A percentile compares a stretch with the other conserved stretches of the same genome.
phyloP scores from a whole-genome alignment of 2,329 filamentous ascomycete genomes.

The Trichoderma brevicompactum region DNA sequence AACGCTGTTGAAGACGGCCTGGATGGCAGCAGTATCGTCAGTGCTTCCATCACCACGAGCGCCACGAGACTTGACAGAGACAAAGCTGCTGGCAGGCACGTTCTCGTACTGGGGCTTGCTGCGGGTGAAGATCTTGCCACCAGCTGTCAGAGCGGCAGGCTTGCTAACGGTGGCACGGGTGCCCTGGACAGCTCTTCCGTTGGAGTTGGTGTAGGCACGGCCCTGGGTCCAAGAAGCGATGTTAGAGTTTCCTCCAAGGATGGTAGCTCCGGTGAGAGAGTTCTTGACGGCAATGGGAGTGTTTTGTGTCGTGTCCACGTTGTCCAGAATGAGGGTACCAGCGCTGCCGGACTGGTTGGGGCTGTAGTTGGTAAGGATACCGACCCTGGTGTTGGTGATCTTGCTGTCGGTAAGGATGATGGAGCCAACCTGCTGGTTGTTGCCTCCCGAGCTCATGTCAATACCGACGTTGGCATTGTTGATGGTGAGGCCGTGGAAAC shows the following conservation, averaged over 20 bases:
- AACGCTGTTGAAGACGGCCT: constrained; percentile 73
- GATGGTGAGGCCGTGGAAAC: constrained; percentile 75
- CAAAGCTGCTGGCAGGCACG: constrained; percentile 68
- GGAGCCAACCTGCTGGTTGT: constrained; percentile 80
- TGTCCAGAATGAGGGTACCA: constrained; percentile 83
- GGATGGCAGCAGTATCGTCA: constrained; percentile 86
- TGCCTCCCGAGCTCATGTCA: constrained; percentile 70
- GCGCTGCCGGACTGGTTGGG: constrained; percentile 67
- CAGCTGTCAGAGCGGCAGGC: constrained; percentile 67
- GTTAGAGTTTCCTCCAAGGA: constrained; percentile 72
- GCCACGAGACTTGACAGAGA: constrained; percentile 81
- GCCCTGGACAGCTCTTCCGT: constrained; percentile 62
- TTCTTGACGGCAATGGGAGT: constrained; percentile 69
- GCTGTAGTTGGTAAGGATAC: constrained; percentile 71
- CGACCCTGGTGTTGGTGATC: constrained; percentile 75
- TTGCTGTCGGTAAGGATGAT: constrained; percentile 81
- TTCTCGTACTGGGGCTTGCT: constrained; percentile 87
- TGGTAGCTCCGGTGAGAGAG: constrained; percentile 56
- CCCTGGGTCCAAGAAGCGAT: constrained; percentile 81
- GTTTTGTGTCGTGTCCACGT: constrained; percentile 77
- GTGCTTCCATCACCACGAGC: constrained; percentile 86
- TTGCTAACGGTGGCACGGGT: constrained; percentile 60
- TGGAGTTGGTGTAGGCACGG: constrained; percentile 64
- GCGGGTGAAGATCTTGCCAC: constrained; percentile 76
- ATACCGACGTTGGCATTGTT: constrained; percentile 76